A percentile compares a stretch with the other conserved stretches of the same genome.
These are phyloP conservation scores for Fusarium begoniae DNA, from an alignment of 2,329 filamentous ascomycete species.

Conservation along the genomic window DNA sequence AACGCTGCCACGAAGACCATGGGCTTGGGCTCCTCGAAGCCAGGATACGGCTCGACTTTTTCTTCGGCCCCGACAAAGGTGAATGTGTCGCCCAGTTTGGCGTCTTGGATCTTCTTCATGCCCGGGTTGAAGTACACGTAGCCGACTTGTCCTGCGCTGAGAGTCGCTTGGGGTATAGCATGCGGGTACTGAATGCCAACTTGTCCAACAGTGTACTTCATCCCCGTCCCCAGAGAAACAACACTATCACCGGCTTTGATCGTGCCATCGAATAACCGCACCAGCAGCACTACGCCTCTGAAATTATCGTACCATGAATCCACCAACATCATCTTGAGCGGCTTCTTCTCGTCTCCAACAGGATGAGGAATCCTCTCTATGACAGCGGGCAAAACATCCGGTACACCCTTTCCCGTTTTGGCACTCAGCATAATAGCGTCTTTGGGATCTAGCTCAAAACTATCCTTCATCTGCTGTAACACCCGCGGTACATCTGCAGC, in stretches of 20 bases:
- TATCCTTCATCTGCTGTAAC: constrained; percentile 83
- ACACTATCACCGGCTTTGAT: constrained; percentile 85
- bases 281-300: constrained; percentile 89
- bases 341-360: constrained; percentile 74
- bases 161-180: constrained; percentile 79
- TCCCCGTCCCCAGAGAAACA: constrained; percentile 86
- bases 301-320: constrained; percentile 99
- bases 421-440: constrained; percentile 81
- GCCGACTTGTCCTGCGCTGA: constrained; percentile 93
- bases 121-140: constrained; percentile 98
- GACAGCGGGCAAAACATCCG: constrained; percentile 82
- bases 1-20: constrained; percentile 99
- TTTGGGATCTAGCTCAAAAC: constrained; percentile 86
- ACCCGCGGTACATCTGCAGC: constrained; percentile 89
- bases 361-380: constrained; percentile 87
- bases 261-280: constrained; percentile 89
- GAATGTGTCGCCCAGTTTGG: constrained; percentile 95
- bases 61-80: constrained; percentile 82
- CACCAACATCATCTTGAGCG: constrained; percentile 85
- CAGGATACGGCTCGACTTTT: constrained; percentile 81
- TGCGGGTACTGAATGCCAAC: constrained; percentile 96
- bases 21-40: constrained; percentile 96
- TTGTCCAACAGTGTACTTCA: constrained; percentile 93
- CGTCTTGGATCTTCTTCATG: constrained; percentile 96
- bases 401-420: constrained; percentile 91